Evolutionary conservation across 805 yeast species (phyloP).

Genomic region (Schwanniomyces occidentalis): DNA sequence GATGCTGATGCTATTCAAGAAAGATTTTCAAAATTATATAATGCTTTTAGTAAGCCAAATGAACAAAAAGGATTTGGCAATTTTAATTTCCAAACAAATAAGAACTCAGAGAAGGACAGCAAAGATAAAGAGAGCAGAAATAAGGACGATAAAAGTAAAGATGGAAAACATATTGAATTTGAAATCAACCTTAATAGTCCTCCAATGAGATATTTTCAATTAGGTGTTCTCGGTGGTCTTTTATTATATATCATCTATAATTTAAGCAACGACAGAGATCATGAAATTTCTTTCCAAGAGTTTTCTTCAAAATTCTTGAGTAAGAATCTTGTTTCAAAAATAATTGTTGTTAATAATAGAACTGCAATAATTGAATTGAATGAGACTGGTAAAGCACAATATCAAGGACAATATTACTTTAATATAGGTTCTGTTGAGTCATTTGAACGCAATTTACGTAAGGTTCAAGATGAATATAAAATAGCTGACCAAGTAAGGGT

Average conservation of each 20-base stretch:
- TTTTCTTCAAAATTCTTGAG: slow-evolving; percentile 74
- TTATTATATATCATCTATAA: slow-evolving; percentile 21
- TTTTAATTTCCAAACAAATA: slow-evolving; percentile 5
- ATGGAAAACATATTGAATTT: slow-evolving; percentile 18
- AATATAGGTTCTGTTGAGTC: slow-evolving; percentile 86
- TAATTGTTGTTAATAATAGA: slow-evolving; percentile 75
- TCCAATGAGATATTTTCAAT: slow-evolving; percentile 26
- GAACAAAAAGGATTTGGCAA: slow-evolving; percentile 6
- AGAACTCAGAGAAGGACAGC: slow-evolving; percentile 7
- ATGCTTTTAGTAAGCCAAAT: slow-evolving; percentile 2
- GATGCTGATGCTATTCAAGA: slow-evolving; percentile 11
- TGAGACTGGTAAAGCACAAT: slow-evolving; percentile 57
- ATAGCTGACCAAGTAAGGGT: slow-evolving; percentile 64
- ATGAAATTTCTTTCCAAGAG: slow-evolving; percentile 88
- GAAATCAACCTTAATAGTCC: slow-evolving; percentile 25
- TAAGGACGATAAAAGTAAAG: slow-evolving; percentile 12
- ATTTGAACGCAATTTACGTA: slow-evolving; percentile 77
- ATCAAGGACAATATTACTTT: slow-evolving; percentile 48
- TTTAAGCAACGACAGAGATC: slow-evolving; percentile 18
- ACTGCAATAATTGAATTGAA: slow-evolving; percentile 71
- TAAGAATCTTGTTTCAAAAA: slow-evolving; percentile 71
- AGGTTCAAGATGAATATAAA: slow-evolving; percentile 69
- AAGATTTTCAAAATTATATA: slow-evolving; percentile 6
- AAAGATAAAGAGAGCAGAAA: slow-evolving; percentile 9
- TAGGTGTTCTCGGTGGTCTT: slow-evolving; percentile 33